Base-by-base conservation (phyloP, 306 rosid species). In the Oemleria cerasiformis region DNA sequence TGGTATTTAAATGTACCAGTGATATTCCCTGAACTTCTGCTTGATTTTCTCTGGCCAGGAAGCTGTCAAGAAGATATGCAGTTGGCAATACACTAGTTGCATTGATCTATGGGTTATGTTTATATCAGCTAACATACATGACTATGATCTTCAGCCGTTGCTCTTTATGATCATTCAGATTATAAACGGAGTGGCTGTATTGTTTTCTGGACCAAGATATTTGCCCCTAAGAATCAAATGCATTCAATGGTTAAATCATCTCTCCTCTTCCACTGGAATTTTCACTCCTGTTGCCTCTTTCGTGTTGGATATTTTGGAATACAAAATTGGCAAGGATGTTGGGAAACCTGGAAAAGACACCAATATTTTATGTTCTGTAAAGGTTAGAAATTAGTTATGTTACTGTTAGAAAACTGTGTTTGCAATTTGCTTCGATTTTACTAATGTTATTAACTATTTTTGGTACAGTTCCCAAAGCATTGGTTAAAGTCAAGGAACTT, bases 131-230 rank as follows among this genome's bases (percentile, higher is more conserved):
- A 85, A 88, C 71, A 66, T 82, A 73, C 75, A 25, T 10, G 96
- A 89, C 55, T 78, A 79, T 80, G 92, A 91, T 87, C 90, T 94
- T 68, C 97, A 89, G 71, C 77, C 88, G 11, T 73, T 84, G 75
- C 83, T 89, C 68, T 91, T 71, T 78, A 77, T 75, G 77, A 64
- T 88, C 43, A 79, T 85, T 56, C 96, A 91, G 81, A 88, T 94
- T 78, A 78, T 88, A 85, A 87, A 86, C 72, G 99, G 96, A 71
- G 77, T 94, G 78, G 87, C 88, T 66, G 71, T 81, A 57, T 71
- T 94, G 80, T 94, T 91, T 85, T 85, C 88, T 42, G 97, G 99
- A 59, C 95, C 96, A 56, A 94, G 97, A 88, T 94, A 94, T 86
- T 85, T 94, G 76, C 99, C 99, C 38, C 80, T 89, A 64, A 89